Evolutionary conservation across 2,329 filamentous ascomycete species (phyloP).

Genomic region (Shiraia sp.): DNA sequence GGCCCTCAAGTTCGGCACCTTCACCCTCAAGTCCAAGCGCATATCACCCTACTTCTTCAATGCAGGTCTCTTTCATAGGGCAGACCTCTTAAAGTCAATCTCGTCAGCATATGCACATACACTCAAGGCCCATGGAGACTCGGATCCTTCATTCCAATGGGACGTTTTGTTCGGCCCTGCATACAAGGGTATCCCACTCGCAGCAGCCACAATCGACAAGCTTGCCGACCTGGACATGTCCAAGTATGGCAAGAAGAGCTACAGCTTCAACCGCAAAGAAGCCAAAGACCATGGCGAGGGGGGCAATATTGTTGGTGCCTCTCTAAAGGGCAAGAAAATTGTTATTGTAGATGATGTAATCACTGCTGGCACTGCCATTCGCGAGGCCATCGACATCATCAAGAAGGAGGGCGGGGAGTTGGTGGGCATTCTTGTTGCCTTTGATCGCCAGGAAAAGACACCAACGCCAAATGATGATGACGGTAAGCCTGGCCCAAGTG

Average conservation of each 20-base stretch:
- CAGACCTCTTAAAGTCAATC: slow-evolving; percentile 75
- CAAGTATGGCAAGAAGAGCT: slow-evolving; percentile 72
- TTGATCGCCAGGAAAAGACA: slow-evolving; percentile 86
- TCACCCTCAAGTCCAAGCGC: slow-evolving; percentile 90
- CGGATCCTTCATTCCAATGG: slow-evolving; percentile 59
- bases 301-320: slow-evolving; percentile 86
- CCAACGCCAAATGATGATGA: slow-evolving; percentile 65
- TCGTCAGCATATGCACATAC: slow-evolving; percentile 77
- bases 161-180: slow-evolving; percentile 93
- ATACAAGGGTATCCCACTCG: slow-evolving; percentile 97
- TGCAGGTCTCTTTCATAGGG: slow-evolving; percentile 85
- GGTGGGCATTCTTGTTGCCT: slow-evolving; percentile 83
- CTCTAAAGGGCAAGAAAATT: slow-evolving; percentile 80
- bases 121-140: slow-evolving; percentile 51
- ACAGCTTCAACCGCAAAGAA: slow-evolving; percentile 95
- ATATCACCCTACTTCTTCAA: slow-evolving; percentile 97
- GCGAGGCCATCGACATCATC: slow-evolving; percentile 90
- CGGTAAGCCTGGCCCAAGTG: slow-evolving; percentile 71
- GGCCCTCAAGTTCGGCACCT: slow-evolving; percentile 80
- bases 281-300: slow-evolving; percentile 95
- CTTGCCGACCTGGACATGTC: slow-evolving; percentile 69
- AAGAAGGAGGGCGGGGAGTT: slow-evolving; percentile 80
- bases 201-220: slow-evolving; percentile 74
- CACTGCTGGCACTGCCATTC: slow-evolving; percentile 90
- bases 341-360: slow-evolving; percentile 97